Conservation (phyloP, 1,139 yeast species). For the Diutina siamensis region DNA sequence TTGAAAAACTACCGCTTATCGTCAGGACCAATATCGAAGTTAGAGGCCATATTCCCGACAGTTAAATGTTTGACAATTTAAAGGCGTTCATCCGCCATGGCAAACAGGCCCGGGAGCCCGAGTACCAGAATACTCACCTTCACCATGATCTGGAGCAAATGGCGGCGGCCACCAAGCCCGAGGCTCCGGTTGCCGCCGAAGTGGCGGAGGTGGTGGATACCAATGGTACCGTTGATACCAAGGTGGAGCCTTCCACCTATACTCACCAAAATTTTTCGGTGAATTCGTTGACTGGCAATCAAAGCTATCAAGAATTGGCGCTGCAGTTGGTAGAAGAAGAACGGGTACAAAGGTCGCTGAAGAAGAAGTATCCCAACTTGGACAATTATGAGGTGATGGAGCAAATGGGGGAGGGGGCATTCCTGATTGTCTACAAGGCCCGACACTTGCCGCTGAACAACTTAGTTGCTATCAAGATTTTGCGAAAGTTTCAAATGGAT, state of each 20-base stretch:
- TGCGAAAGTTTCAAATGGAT: constrained; percentile 46
- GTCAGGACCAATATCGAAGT: too few relatives aligned
- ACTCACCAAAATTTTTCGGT: too few relatives aligned
- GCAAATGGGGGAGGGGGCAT: constrained; percentile 78
- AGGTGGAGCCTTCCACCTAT: too few relatives aligned
- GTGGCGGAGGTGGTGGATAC: not conserved
- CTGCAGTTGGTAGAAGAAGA: constrained; percentile 10
- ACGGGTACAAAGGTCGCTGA: constrained; percentile 6
- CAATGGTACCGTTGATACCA: not conserved
- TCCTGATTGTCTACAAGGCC: constrained; percentile 79
- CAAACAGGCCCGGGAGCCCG: constrained; percentile 49
- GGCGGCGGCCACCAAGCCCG: not conserved
- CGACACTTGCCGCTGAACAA: constrained; percentile 17
- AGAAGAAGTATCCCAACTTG: constrained; percentile 15
- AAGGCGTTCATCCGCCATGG: constrained; percentile 81
- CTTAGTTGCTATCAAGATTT: constrained; percentile 31
- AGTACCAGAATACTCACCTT: constrained; percentile 7
- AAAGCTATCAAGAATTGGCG: constrained; percentile 8
- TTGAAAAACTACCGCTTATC: too few relatives aligned
- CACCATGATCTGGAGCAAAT: not conserved
- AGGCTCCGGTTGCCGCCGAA: not conserved
- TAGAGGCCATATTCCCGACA: too few relatives aligned
- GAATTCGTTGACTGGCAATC: too few relatives aligned
- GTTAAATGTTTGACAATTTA: constrained; percentile 52
- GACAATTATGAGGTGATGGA: constrained; percentile 44